Evolutionary conservation across 257 asterid species (phyloP).

Genomic region (Solanum arcanum): DNA sequence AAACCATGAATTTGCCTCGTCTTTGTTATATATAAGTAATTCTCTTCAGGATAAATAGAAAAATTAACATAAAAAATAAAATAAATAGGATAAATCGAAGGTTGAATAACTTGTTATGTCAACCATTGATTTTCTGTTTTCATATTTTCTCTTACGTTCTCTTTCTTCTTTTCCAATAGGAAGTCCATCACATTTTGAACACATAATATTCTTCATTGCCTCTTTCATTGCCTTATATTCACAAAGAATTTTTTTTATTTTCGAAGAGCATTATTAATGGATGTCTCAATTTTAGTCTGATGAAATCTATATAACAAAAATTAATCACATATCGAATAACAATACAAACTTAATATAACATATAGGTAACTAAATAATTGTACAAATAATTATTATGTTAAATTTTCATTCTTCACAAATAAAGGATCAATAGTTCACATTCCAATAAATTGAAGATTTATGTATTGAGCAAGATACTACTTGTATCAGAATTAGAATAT

Average conservation of each 20-base stretch:
- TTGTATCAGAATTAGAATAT: neutral
- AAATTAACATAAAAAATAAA: neutral
- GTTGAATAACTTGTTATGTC: conserved; percentile 33
- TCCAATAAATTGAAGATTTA: no score
- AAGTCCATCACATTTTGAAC: conserved; percentile 30
- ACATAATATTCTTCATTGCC: conserved; percentile 24
- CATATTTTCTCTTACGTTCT: conserved; percentile 13
- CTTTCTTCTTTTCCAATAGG: conserved; percentile 26
- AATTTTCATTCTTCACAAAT: neutral
- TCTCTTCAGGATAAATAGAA: neutral
- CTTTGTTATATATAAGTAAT: neutral
- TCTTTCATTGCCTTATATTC: conserved; percentile 49
- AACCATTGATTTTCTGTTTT: conserved; percentile 36
- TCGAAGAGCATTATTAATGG: conserved; percentile 36
- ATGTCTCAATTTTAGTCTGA: conserved; percentile 43
- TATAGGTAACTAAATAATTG: no score
- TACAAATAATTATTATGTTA: no score
- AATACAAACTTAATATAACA: neutral
- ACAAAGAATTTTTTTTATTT: conserved; percentile 31
- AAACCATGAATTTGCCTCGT: neutral
- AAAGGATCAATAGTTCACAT: neutral
- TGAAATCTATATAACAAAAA: neutral
- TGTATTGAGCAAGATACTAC: neutral
- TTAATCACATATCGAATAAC: neutral
- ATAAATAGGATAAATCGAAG: neutral